Conservation (phyloP, 2,329 filamentous ascomycete species). For the Ceratocystis eucalypticola region DNA sequence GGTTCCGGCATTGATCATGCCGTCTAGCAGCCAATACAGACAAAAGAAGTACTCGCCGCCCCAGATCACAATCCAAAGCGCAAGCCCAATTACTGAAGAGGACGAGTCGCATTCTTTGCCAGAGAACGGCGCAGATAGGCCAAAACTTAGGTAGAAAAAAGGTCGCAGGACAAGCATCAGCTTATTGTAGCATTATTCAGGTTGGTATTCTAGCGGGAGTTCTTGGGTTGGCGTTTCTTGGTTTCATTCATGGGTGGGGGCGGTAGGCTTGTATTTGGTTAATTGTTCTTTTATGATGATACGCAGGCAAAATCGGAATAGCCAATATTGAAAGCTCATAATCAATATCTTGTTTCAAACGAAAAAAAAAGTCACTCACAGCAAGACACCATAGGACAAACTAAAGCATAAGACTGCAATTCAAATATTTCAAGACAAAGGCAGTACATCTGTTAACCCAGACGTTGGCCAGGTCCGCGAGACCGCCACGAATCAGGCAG, state of each 20-base stretch:
- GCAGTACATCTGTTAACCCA: slow-evolving; percentile 34
- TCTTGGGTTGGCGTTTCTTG: background rate
- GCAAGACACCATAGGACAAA: background rate
- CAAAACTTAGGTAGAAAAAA: background rate
- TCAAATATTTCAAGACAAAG: background rate
- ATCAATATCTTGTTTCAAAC: no score
- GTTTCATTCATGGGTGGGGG: background rate
- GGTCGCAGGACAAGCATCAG: background rate
- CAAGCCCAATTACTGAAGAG: slow-evolving; percentile 24
- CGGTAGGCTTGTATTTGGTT: background rate
- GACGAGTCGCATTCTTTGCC: slow-evolving; percentile 18
- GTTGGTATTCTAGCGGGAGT: background rate
- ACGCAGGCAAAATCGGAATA: background rate
- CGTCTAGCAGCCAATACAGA: slow-evolving; percentile 29
- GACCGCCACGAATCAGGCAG: slow-evolving; percentile 51
- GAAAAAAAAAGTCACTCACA: background rate
- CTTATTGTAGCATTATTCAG: background rate
- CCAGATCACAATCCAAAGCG: slow-evolving; percentile 22
- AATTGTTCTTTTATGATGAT: background rate
- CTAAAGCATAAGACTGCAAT: background rate
- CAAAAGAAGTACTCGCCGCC: slow-evolving; percentile 32
- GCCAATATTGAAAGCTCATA: background rate
- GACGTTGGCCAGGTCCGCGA: slow-evolving; percentile 47
- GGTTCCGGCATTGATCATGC: slow-evolving; percentile 28
- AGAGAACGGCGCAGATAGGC: background rate